Evolutionary conservation across 139 green algal species (phyloP).

Genomic region (Coelastrella sp.): DNA sequence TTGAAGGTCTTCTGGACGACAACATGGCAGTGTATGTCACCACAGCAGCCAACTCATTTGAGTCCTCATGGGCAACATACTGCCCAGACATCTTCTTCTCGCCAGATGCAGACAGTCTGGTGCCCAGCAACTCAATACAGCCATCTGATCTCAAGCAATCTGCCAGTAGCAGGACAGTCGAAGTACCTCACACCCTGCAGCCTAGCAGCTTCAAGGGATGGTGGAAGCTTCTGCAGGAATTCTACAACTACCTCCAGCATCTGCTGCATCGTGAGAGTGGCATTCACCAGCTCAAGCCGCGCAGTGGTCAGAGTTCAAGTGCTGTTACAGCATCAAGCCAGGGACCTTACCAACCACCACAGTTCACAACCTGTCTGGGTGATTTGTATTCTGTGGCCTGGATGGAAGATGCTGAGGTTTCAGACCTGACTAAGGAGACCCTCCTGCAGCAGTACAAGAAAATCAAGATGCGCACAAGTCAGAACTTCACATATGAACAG

Average conservation of each 20-base stretch:
- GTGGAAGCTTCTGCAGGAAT: not conserved
- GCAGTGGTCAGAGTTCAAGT: too few species aligned
- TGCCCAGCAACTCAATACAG: not conserved
- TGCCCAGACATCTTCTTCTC: conserved; percentile 68
- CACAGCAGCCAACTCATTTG: conserved; percentile 90
- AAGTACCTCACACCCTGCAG: too few species aligned
- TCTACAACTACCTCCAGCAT: not conserved
- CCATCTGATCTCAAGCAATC: not conserved
- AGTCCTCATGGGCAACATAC: conserved; percentile 95
- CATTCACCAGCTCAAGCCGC: too few species aligned
- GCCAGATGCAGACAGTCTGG: not conserved
- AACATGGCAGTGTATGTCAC: conserved; percentile 76
- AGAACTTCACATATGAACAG: conserved; percentile 84
- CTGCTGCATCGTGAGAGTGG: not conserved
- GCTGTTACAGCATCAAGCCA: conserved; percentile 26
- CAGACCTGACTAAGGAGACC: conserved; percentile 82
- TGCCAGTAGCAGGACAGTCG: not conserved
- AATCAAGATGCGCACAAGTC: conserved; percentile 72
- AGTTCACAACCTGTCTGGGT: conserved; percentile 91
- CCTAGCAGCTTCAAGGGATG: not conserved
- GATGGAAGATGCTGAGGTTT: conserved; percentile 92
- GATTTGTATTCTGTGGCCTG: conserved; percentile 95
- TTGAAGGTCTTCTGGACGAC: conserved; percentile 83
- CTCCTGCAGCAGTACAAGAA: conserved; percentile 76
- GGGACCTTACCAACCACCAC: conserved; percentile 45